Evolutionary conservation across 1,284 basidiomycete genomes (phyloP).

Genomic region (Ceratobasidium sp.): DNA sequence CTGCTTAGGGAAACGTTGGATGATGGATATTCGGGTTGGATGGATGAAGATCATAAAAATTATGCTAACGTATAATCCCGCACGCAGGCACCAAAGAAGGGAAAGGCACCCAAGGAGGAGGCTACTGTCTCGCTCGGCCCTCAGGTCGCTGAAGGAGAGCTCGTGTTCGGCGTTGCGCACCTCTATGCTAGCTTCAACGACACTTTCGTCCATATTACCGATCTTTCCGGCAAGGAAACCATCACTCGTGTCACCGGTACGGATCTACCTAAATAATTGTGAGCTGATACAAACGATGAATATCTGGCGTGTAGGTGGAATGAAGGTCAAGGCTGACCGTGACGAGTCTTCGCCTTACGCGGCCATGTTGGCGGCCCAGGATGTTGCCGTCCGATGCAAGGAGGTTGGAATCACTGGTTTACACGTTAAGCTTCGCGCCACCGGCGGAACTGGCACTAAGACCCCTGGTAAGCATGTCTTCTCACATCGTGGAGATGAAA

Average conservation of each 20-base stretch:
- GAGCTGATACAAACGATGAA: conserved; percentile 35
- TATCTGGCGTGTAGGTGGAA: conserved; percentile 78
- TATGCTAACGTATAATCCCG: conserved; percentile 19
- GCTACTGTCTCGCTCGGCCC: conserved; percentile 90
- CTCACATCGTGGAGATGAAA: neutral
- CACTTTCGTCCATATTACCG: conserved; percentile 99
- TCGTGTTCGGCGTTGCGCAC: conserved; percentile 96
- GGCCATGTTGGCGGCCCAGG: conserved; percentile 99
- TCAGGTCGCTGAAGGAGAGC: conserved; percentile 94
- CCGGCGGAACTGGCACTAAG: conserved; percentile 98
- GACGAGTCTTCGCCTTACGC: conserved; percentile 99
- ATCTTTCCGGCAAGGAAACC: conserved; percentile 99
- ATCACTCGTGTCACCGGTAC: conserved; percentile 96
- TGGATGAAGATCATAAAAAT: neutral
- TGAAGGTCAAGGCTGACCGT: conserved; percentile 99
- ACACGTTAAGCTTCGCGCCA: conserved; percentile 98
- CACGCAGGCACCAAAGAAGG: conserved; percentile 80
- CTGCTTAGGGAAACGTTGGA: neutral
- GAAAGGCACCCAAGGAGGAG: conserved; percentile 82
- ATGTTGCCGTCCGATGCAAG: conserved; percentile 95
- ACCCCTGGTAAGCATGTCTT: conserved; percentile 77
- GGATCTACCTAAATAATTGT: conserved; percentile 52
- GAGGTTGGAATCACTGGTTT: conserved; percentile 99
- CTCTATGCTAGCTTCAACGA: conserved; percentile 99
- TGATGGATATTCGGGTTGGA: conserved; percentile 10